phyloP scores from a whole-genome alignment of 257 asterid species.

The Primulina huaijiensis region DNA sequence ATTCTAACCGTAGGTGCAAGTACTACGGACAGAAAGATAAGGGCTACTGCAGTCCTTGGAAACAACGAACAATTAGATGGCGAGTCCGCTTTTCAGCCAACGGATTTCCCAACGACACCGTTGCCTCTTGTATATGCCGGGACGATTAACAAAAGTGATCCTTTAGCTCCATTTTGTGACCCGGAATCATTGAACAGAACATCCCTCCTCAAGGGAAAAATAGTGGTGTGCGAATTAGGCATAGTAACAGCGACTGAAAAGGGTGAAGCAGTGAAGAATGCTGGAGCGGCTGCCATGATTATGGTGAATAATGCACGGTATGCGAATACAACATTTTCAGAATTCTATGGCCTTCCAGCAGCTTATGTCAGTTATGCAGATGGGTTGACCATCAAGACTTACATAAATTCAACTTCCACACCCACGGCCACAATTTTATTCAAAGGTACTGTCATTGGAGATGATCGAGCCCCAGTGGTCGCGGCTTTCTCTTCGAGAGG shows the following conservation, averaged over 20 bases:
- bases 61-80: constrained; percentile 30
- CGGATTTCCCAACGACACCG: constrained; percentile 14
- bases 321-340: background rate
- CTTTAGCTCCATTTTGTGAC: constrained; percentile 21
- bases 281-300: constrained; percentile 34
- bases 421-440: constrained; percentile 32
- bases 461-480: constrained; percentile 36
- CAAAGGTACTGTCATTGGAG: constrained; percentile 49
- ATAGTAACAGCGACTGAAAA: background rate
- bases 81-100: constrained; percentile 35
- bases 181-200: constrained; percentile 19
- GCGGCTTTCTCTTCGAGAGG: constrained; percentile 53
- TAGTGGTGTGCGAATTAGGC: constrained; percentile 27
- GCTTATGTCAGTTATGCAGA: constrained; percentile 26
- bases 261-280: constrained; percentile 28
- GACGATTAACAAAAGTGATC: constrained; percentile 12
- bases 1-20: constrained; percentile 54
- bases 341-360: constrained; percentile 32
- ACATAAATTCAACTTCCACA: constrained; percentile 26
- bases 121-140: constrained; percentile 37
- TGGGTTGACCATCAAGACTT: constrained; percentile 27
- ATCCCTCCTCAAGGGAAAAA: constrained; percentile 13
- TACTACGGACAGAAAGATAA: constrained; percentile 35
- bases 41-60: constrained; percentile 38
- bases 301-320: background rate